Evolutionary conservation across 805 yeast species (phyloP), one percentile per base, ranked within the genome.

Genomic region (Kuraishia hungarica): DNA sequence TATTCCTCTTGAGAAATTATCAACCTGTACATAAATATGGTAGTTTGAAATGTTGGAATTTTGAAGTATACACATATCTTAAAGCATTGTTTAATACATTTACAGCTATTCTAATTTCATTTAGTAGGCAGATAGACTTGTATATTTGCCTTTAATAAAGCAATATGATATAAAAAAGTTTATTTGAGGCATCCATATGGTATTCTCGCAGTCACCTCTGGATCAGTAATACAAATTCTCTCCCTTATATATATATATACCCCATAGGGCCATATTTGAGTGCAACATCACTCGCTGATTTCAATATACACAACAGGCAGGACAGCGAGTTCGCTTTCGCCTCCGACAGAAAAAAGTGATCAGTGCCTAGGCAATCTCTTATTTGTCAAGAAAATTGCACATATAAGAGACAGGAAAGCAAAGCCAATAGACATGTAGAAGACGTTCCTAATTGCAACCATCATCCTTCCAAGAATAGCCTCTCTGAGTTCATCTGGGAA

Each of bases 271-370:
- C 84, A 20, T 65, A 61, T 2, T 53, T 72, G 0, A 96, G 96
- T 55, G 94, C 68, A 43, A 86, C 87, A 2, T 83, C 83, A 0
- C 99, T 98, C 1, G 93, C 73, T 0, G 99, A 99, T 64, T 93
- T 98, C 0, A 97, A 90, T 0, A 90, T 98, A 3, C 98, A 99
- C 0, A 96, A 81, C 17, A 94, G 19, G 92, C 77, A 2, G 87
- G 91, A 1, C 80, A 66, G 64, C 78, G 80, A n/a, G n/a, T n/a
- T n/a, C n/a, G n/a, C n/a, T n/a, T n/a, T n/a, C n/a, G n/a, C n/a
- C n/a, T 10, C 80, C 73, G 2, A 56, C 58, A n/a, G 67, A 17
- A 35, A 21, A 15, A 20, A 49, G 24, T 8, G 8, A 35, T 35
- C 11, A 35, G 21, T 58, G 56, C 43, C 63, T 67, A 0, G 83